phyloP scores from a whole-genome alignment of 2,329 filamentous ascomycete species.

The Alternaria arbusti region DNA sequence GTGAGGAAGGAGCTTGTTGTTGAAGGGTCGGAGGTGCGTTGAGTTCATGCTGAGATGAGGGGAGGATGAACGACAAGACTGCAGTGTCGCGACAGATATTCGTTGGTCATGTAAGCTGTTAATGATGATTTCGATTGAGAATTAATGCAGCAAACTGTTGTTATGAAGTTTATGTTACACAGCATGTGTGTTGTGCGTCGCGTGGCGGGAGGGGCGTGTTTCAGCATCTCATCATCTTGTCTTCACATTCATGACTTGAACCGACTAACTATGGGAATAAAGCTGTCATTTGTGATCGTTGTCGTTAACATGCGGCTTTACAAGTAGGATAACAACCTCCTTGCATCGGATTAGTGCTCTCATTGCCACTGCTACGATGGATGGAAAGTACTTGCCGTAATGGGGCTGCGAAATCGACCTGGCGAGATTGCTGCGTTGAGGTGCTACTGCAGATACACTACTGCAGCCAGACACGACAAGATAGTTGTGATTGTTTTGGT shows the following conservation, averaged over 20 bases:
- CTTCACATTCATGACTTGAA: background rate
- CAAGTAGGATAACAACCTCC: background rate
- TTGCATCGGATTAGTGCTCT: background rate
- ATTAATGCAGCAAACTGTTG: background rate
- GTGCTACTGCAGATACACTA: conserved; percentile 28
- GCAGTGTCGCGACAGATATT: too few relatives aligned
- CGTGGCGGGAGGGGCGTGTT: background rate
- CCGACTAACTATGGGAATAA: accelerated
- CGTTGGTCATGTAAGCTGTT: accelerated
- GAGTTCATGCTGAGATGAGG: background rate
- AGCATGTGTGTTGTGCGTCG: background rate
- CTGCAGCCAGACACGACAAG: conserved; percentile 21
- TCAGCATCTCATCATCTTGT: background rate
- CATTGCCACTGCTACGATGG: background rate
- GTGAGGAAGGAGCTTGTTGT: conserved; percentile 6
- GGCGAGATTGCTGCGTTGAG: conserved; percentile 9
- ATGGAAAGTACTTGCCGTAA: background rate
- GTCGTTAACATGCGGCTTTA: accelerated
- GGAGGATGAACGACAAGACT: background rate
- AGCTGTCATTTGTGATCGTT: background rate
- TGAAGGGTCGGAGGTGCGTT: background rate
- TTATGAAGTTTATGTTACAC: background rate
- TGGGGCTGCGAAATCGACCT: conserved; percentile 2
- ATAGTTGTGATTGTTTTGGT: conserved; percentile 18
- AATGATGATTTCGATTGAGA: accelerated